phyloP scores from a whole-genome alignment of 139 green algal genomes.

The Ettlia oleoabundans region DNA sequence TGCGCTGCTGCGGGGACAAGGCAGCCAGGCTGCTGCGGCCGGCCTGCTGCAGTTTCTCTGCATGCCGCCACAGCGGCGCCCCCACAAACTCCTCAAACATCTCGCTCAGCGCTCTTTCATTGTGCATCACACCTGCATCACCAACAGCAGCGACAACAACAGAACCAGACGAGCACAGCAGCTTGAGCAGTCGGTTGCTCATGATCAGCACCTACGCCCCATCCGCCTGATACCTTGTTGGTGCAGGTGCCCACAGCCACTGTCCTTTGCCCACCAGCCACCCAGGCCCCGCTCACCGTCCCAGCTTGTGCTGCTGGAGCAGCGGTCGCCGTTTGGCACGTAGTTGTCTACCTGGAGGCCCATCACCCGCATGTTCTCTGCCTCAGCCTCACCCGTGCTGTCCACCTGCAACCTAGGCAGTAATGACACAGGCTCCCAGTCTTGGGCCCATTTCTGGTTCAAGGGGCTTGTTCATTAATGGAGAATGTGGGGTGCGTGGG shows the following conservation, averaged over 20 bases:
- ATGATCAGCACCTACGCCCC: too few species aligned
- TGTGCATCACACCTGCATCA: conserved; percentile 14
- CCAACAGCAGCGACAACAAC: too few species aligned
- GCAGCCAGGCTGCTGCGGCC: background rate
- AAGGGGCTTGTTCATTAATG: too few species aligned
- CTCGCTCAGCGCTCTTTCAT: conserved; percentile 15
- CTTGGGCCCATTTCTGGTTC: too few species aligned
- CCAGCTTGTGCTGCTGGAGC: conserved; percentile 20
- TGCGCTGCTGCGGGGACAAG: background rate
- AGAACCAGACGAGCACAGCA: too few species aligned
- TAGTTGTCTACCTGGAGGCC: conserved; percentile 58
- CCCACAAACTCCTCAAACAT: conserved; percentile 50
- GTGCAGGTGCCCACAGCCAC: background rate
- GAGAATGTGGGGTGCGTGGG: too few species aligned
- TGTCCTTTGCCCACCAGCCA: background rate
- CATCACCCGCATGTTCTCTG: conserved; percentile 48
- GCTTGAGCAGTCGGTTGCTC: too few species aligned
- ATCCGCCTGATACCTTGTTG: background rate
- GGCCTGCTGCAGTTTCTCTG: background rate
- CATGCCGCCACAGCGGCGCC: conserved; percentile 30
- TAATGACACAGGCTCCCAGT: too few species aligned
- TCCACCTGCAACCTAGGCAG: too few species aligned
- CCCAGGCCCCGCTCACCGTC: background rate
- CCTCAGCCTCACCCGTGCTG: conserved; percentile 4
- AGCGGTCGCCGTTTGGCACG: background rate